Evolutionary conservation across 2,329 filamentous ascomycete species (phyloP), one percentile per base, ranked within the genome.

Genomic region (Epicoccum sorghinum): DNA sequence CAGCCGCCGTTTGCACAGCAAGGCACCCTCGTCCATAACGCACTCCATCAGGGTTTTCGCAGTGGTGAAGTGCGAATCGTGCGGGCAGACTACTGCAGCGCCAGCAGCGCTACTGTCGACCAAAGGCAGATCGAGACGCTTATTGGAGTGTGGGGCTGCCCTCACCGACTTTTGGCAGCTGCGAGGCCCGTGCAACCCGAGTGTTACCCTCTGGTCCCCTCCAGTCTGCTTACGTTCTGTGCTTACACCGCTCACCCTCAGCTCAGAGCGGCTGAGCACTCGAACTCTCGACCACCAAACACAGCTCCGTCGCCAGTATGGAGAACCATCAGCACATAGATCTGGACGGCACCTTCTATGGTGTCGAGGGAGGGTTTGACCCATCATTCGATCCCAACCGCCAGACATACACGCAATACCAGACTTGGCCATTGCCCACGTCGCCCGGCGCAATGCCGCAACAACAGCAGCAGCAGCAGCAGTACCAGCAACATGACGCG

Each of bases 341-440:
- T 59, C 62, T 76, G 57, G 75, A 77, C 61, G 61, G 62, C 58
- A 52, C 65, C 59, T 59, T 68, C 43, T 68, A 67, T 56, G 67
- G 63, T 61, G 65, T 76, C 47, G 73, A 78, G 65, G 74, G 60
- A 44, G 58, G 68, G 61, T 78, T 76, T 59, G 75, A 73, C 60
- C 61, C 70, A 29, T 62, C 61, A 43, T 76, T 69, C 67, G 72
- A 75, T 61, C 71, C 69, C 41, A 73, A 66, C 63, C 66, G 68
- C 52, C 67, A 67, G 52, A 55, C 62, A 23, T 67, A 67, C 58
- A 64, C 60, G 61, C 67, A 68, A 61, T 61, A 66, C 39, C 66
- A 67, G 47, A 70, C 73, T 49, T 77, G 74, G 74, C 74, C 74
- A 60, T 65, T 76, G 41, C 69, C 70, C 35, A 56, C 73, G 52